Evolutionary conservation across 306 rosid genomes (phyloP).

Genomic region (Sesbania bispinosa): DNA sequence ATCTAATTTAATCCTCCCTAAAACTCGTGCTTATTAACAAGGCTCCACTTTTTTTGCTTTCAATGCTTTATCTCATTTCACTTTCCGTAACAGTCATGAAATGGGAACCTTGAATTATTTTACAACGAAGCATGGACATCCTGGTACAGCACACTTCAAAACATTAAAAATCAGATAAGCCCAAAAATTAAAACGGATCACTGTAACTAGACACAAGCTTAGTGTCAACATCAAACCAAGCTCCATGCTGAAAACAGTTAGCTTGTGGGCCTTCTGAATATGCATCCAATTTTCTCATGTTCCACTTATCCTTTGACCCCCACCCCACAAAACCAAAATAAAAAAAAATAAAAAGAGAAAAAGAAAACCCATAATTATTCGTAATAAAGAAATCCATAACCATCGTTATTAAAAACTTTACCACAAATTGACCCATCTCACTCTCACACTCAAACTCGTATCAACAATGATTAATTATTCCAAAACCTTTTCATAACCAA

Average conservation of each 20-base stretch:
- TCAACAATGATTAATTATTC: too few relatives aligned
- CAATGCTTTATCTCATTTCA: too few relatives aligned
- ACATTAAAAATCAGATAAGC: slow-evolving; percentile 12
- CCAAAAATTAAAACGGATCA: slow-evolving; percentile 8
- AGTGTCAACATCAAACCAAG: slow-evolving; percentile 34
- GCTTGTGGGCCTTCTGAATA: slow-evolving; percentile 26
- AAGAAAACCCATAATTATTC: not conserved
- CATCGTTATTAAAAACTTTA: not conserved
- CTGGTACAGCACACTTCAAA: slow-evolving; percentile 25
- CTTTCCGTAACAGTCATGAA: slow-evolving; percentile 15
- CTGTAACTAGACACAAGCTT: slow-evolving; percentile 23
- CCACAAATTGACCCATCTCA: slow-evolving; percentile 28
- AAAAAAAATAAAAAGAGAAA: not conserved
- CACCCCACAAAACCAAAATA: not conserved
- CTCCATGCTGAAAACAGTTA: slow-evolving; percentile 22
- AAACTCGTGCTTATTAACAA: too few relatives aligned
- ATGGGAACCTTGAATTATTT: slow-evolving; percentile 34
- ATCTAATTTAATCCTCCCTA: too few relatives aligned
- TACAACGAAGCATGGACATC: slow-evolving; percentile 5
- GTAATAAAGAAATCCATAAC: not conserved
- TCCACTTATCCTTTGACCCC: not conserved
- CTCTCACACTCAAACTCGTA: not conserved
- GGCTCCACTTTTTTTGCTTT: too few relatives aligned
- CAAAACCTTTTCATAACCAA: too few relatives aligned
- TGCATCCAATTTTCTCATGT: not conserved